A percentile compares a stretch with the other conserved stretches of the same genome.
phyloP scores from a whole-genome alignment of 2,329 filamentous ascomycete species.

The Microcyclospora pomicola region DNA sequence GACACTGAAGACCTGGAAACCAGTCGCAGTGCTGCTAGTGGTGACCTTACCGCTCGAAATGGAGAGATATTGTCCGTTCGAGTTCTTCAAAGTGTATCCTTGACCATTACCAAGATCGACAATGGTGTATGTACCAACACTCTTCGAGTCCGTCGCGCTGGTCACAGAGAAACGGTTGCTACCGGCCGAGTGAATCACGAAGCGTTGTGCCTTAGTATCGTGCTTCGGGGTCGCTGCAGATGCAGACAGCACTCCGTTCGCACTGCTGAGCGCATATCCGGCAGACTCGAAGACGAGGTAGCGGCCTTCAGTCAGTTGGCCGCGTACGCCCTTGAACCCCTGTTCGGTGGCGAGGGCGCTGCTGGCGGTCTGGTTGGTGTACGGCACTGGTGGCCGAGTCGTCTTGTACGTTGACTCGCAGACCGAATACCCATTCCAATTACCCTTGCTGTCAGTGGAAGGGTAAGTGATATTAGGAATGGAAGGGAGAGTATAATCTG shows the following conservation, averaged over 20 bases:
- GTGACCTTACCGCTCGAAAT: slow-evolving; percentile 7
- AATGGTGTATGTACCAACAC: slow-evolving; percentile 21
- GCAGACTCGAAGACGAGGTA: slow-evolving; percentile 38
- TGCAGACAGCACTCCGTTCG: slow-evolving; percentile 3
- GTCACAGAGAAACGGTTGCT: slow-evolving; percentile 9
- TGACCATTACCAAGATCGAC: slow-evolving; percentile 24
- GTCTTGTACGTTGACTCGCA: slow-evolving; percentile 29
- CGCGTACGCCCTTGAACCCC: slow-evolving; percentile 41
- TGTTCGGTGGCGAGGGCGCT: slow-evolving; percentile 33
- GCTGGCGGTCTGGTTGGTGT: slow-evolving; percentile 28
- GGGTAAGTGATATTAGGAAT: slow-evolving; percentile 34
- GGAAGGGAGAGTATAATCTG: slow-evolving; percentile 35
- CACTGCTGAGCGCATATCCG: slow-evolving; percentile 27
- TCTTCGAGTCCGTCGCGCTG: neutral
- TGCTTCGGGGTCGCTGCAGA: slow-evolving; percentile 24
- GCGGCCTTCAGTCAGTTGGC: slow-evolving; percentile 41
- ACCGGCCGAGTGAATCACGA: slow-evolving; percentile 36
- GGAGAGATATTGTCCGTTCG: slow-evolving; percentile 13
- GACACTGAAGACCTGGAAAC: slow-evolving; percentile 22
- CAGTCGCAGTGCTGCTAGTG: slow-evolving; percentile 2
- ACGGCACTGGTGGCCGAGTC: slow-evolving; percentile 34
- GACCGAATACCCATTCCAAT: slow-evolving; percentile 32
- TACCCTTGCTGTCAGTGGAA: slow-evolving; percentile 28
- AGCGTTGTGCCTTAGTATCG: slow-evolving; percentile 32
- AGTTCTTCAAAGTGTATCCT: slow-evolving; percentile 19